Base-by-base conservation (phyloP, 192 early-diverging fungal genomes). In the Coemansia sp. region DNA sequence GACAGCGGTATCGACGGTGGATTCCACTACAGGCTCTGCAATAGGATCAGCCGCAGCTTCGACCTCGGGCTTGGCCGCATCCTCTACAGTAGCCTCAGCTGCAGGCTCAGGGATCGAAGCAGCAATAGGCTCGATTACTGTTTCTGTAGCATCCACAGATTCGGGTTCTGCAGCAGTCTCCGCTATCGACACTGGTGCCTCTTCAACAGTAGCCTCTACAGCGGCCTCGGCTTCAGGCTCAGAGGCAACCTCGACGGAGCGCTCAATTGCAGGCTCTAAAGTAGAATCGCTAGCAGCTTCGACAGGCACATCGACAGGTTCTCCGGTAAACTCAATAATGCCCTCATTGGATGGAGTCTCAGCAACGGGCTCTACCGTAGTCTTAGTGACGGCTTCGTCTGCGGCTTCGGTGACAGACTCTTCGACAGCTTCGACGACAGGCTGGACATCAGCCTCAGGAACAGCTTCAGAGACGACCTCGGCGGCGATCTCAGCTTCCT, bases 31-130 rank as follows among this genome's bases (percentile, higher is more conserved):
- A 6, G 38, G 38, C 38, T 39, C 38, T 39, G 38, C 4, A 8
- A 39, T 8, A 11, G 59, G 8, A 18, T 75, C 58, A 14, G 17
- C 58, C 15, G 15, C 65, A 5, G 70, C 18, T 32, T 65, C 65
- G 45, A 14, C 61, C 18, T 60, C 20, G 5, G 55, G 9, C 70
- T 67, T 52, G 8, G 54, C 11, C 5, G 28, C 3, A 12, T 3
- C 12, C 33, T 58, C 38, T 39, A 8, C 8, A 8, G 5, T 4
- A 36, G 51, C 6, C 14, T 43, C 52, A 39, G 32, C 51, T 5
- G 55, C 37, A 28, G 55, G 69, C n/a, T 64, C 22, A 28, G 22
- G 22, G 22, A 28, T 28, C 1, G 22, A 28, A 28, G 22, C 22
- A 28, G 22, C 22, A 28, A 28, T 28, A 28, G 22, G 22, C 22